These are phyloP conservation scores for Cryphonectria carpinicola DNA, from an alignment of 2,329 filamentous ascomycete genomes.

Conservation along the genomic window DNA sequence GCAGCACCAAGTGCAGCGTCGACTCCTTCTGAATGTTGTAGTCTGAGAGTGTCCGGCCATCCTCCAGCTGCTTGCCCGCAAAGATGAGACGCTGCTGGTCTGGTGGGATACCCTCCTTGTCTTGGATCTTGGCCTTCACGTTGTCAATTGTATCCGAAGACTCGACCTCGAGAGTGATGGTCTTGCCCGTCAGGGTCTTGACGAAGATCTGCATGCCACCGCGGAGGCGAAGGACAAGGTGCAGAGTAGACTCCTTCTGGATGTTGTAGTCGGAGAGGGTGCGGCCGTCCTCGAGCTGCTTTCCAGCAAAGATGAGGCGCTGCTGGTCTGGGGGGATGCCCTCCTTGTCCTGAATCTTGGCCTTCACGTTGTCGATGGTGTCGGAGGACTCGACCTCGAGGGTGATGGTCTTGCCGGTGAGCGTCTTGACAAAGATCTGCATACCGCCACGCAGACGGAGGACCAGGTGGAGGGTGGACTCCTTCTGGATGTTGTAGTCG, in stretches of 20 bases:
- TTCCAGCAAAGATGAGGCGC: constrained; percentile 89
- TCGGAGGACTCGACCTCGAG: constrained; percentile 87
- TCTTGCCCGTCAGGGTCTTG: constrained; percentile 72
- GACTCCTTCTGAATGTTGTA: constrained; percentile 88
- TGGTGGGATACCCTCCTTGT: constrained; percentile 73
- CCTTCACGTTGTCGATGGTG: constrained; percentile 93
- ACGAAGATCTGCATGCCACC: constrained; percentile 80
- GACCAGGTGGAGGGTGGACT: constrained; percentile 82
- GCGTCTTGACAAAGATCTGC: constrained; percentile 87
- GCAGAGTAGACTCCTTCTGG: constrained; percentile 85
- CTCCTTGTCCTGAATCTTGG: constrained; percentile 91
- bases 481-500: constrained; percentile 97
- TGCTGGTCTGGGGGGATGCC: constrained; percentile 95
- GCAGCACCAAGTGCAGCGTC: constrained; percentile 71
- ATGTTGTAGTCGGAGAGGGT: constrained; percentile 97
- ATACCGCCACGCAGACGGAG: constrained; percentile 88
- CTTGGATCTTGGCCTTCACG: constrained; percentile 72
- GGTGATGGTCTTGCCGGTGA: constrained; percentile 93
- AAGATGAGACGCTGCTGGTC: constrained; percentile 74
- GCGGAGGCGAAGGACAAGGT: constrained; percentile 79
- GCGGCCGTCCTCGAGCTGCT: constrained; percentile 90
- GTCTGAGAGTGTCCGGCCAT: constrained; percentile 79
- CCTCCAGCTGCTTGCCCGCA: constrained; percentile 72
- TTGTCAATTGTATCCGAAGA: constrained; percentile 72
- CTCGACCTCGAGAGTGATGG: constrained; percentile 70